Percentiles rank a stretch among this genome's conserved stretches.
phyloP scores from a whole-genome alignment of 768 basidiomycete genomes.

The Suillus occidentalis region DNA sequence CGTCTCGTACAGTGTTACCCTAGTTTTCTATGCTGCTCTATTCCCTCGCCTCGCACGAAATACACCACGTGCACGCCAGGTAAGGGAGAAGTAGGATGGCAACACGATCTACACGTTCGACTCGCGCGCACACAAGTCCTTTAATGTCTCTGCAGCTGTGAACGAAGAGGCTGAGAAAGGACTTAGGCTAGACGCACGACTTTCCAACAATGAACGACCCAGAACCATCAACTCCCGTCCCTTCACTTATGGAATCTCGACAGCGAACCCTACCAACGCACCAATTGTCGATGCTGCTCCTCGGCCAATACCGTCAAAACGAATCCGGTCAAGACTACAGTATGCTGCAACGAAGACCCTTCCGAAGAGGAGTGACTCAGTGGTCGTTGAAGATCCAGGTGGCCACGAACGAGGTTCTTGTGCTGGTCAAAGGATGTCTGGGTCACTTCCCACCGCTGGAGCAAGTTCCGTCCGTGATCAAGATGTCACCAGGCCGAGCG shows the following conservation, averaged over 20 bases:
- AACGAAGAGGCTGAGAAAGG: background rate
- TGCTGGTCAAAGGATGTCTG: constrained; percentile 3
- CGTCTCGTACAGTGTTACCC: constrained; percentile 74
- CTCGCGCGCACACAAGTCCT: background rate
- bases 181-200: background rate
- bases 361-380: constrained; percentile 14
- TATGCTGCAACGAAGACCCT: constrained; percentile 10
- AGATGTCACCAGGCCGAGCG: background rate
- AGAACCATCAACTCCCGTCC: background rate
- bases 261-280: background rate
- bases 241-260: background rate
- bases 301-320: background rate
- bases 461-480: constrained; percentile 9
- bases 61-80: constrained; percentile 56
- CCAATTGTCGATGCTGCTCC: background rate
- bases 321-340: constrained; percentile 5
- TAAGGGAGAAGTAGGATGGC: constrained; percentile 46
- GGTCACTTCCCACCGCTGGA: constrained; percentile 16
- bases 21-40: constrained; percentile 77
- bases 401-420: background rate
- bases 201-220: background rate
- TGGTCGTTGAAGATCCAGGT: background rate
- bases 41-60: constrained; percentile 84
- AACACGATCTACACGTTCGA: background rate
- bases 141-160: background rate